A percentile compares a stretch with the other conserved stretches of the same genome.
phyloP scores from a whole-genome alignment of 2,329 filamentous ascomycete genomes.

The Nemania diffusa region DNA sequence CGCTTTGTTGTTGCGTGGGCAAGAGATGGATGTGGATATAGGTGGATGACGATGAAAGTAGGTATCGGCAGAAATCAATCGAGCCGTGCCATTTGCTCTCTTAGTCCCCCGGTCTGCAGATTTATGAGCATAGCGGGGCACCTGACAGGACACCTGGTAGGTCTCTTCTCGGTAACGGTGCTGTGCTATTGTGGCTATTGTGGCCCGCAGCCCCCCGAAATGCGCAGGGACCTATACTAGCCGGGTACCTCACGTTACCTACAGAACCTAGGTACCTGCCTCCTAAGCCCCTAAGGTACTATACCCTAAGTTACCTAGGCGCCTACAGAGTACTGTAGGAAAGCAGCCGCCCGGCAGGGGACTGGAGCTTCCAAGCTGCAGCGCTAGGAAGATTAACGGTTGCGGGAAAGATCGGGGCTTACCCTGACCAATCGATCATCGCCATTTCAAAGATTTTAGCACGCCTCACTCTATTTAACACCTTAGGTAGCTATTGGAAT shows the following conservation, averaged over 20 bases:
- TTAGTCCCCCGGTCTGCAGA: background rate
- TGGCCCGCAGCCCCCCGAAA: background rate
- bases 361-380: slow-evolving; percentile 26
- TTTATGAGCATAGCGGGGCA: background rate
- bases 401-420: slow-evolving; percentile 31
- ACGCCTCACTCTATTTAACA: background rate
- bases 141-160: background rate
- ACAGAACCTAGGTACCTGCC: too few species aligned
- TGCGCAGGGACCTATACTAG: background rate
- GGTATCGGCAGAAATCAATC: slow-evolving; percentile 35
- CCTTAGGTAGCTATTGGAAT: background rate
- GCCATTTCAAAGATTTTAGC: slow-evolving; percentile 8
- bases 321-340: background rate
- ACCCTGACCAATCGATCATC: slow-evolving; percentile 21
- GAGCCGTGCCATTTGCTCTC: slow-evolving; percentile 12
- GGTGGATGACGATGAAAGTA: slow-evolving; percentile 35
- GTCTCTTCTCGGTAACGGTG: slow-evolving; percentile 1
- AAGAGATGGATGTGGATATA: slow-evolving; percentile 29
- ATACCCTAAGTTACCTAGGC: slow-evolving; percentile 2
- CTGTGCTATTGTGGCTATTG: background rate
- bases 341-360: slow-evolving; percentile 6
- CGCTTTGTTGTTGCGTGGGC: slow-evolving; percentile 23
- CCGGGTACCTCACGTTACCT: slow-evolving; percentile 6
- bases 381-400: slow-evolving; percentile 28
- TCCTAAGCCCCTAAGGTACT: too few species aligned